Percentiles rank a stretch among this genome's conserved stretches.
These are phyloP conservation scores for Metschnikowia vanudenii DNA, from an alignment of 805 yeast species.

Conservation along the genomic window DNA sequence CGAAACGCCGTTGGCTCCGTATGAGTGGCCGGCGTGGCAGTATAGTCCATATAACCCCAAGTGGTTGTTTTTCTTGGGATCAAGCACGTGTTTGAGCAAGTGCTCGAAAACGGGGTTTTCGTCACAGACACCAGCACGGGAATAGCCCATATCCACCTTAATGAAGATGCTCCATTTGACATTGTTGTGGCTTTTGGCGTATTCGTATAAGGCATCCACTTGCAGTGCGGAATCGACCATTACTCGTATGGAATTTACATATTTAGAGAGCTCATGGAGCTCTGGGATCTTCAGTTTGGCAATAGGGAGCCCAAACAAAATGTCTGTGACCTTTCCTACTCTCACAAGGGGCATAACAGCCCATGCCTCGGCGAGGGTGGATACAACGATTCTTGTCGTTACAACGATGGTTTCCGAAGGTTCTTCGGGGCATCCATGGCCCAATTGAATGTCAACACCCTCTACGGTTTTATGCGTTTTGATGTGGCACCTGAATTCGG, in stretches of 20 bases:
- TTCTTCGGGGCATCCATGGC: constrained; percentile 15
- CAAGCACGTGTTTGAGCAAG: constrained; percentile 18
- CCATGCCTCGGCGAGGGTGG: constrained; percentile 70
- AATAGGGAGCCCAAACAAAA: constrained; percentile 41
- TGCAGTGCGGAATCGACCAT: constrained; percentile 65
- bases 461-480: constrained; percentile 72
- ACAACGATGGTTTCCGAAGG: too few relatives aligned
- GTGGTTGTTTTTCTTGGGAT: constrained; percentile 14
- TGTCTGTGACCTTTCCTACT: constrained; percentile 35
- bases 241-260: constrained; percentile 47
- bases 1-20: constrained; percentile 43
- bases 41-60: constrained; percentile 65
- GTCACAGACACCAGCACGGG: constrained; percentile 58
- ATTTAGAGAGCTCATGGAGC: constrained; percentile 41
- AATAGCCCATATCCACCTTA: constrained; percentile 69
- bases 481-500: constrained; percentile 65
- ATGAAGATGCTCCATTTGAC: constrained; percentile 62
- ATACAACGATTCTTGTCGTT: constrained; percentile 58
- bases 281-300: constrained; percentile 50
- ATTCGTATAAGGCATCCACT: constrained; percentile 45
- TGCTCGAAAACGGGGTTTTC: constrained; percentile 20
- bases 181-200: constrained; percentile 22
- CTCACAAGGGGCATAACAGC: constrained; percentile 41
- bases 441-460: constrained; percentile 56
- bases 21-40: constrained; percentile 80